phyloP scores from a whole-genome alignment of 305 asterid species.

The Fraxinus floribunda region DNA sequence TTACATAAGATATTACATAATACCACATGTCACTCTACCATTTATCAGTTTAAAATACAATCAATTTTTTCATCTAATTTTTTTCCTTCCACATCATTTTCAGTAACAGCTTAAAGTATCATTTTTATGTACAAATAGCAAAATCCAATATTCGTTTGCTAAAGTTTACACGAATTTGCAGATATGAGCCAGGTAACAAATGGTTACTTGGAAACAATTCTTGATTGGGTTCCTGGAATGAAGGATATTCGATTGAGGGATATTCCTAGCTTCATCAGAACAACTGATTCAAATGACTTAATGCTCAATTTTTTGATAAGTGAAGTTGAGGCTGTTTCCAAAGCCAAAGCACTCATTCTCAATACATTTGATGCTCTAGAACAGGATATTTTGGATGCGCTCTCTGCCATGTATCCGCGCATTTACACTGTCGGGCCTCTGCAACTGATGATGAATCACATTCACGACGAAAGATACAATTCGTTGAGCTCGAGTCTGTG shows the following conservation, averaged over 20 bases:
- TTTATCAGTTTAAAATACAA: too few relatives aligned
- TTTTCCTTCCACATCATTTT: too few relatives aligned
- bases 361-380: constrained; percentile 8
- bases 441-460: background rate
- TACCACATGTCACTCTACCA: too few relatives aligned
- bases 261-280: background rate
- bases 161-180: background rate
- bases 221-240: constrained; percentile 3
- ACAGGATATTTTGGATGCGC: background rate
- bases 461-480: background rate
- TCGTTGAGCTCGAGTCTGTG: background rate
- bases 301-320: background rate
- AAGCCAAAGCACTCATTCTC: constrained; percentile 1
- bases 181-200: background rate
- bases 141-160: background rate
- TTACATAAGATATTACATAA: too few relatives aligned
- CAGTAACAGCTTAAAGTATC: too few relatives aligned
- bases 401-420: background rate
- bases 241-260: background rate
- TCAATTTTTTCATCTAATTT: too few relatives aligned
- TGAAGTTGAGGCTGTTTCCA: background rate
- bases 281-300: background rate
- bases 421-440: background rate
- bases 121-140: too few relatives aligned
- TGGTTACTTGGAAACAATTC: background rate